These are phyloP conservation scores for Stagonosporopsis vannaccii DNA, from an alignment of 2,329 filamentous ascomycete genomes.

Conservation along the genomic window DNA sequence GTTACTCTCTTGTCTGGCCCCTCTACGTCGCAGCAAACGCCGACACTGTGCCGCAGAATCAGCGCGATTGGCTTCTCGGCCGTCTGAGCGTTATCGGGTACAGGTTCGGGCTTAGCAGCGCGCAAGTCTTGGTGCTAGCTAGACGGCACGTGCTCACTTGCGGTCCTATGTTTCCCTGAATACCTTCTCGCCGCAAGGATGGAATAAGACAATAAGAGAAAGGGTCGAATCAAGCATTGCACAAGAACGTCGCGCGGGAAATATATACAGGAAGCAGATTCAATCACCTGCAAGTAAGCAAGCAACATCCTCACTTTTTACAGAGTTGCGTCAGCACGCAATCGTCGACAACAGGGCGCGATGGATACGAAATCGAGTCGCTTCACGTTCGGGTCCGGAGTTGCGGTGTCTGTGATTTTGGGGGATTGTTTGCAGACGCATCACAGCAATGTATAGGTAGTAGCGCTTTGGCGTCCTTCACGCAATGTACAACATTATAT, in stretches of 20 bases:
- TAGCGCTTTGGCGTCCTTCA: not conserved
- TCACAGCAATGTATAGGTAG: not conserved
- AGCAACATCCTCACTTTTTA: not conserved
- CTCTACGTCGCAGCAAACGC: constrained; percentile 50
- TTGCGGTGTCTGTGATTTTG: not conserved
- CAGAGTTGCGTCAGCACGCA: too few species aligned
- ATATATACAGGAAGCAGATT: not conserved
- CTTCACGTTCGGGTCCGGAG: not conserved
- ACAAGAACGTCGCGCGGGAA: not conserved
- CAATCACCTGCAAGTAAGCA: not conserved
- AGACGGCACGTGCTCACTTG: constrained; percentile 46
- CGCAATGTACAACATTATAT: not conserved
- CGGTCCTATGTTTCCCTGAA: constrained; percentile 45
- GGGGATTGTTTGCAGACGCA: not conserved
- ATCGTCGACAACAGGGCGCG: too few species aligned
- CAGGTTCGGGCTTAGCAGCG: constrained; percentile 46
- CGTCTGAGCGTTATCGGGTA: constrained; percentile 47
- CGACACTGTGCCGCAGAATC: constrained; percentile 44
- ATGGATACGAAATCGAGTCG: not conserved
- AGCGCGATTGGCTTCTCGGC: constrained; percentile 48
- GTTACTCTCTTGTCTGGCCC: constrained; percentile 52
- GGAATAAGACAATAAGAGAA: too few species aligned
- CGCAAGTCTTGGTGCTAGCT: constrained; percentile 46
- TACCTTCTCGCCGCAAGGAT: not conserved
- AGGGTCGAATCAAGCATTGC: too few species aligned